Percentiles rank a stretch among this genome's conserved stretches.
phyloP scores from a whole-genome alignment of 2,329 filamentous ascomycete genomes.

The Huntiella abstrusa region DNA sequence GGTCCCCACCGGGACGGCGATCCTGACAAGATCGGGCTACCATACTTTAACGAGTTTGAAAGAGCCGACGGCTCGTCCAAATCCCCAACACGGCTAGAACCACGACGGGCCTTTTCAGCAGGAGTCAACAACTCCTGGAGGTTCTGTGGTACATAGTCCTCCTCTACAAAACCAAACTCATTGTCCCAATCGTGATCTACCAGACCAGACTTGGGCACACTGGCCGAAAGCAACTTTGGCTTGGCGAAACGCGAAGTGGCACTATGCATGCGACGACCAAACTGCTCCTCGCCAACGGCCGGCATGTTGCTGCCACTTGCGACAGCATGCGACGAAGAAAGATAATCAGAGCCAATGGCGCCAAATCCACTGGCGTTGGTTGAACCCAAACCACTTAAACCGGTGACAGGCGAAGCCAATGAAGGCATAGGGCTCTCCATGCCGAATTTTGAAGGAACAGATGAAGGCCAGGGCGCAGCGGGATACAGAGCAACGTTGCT shows the following conservation, averaged over 20 bases:
- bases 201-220: conserved; percentile 40
- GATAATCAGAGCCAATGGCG: conserved; percentile 36
- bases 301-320: conserved; percentile 27
- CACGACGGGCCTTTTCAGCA: conserved; percentile 45
- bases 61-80: conserved; percentile 25
- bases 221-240: conserved; percentile 49
- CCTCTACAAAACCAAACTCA: conserved; percentile 59
- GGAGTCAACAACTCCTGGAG: conserved; percentile 48
- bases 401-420: conserved; percentile 28
- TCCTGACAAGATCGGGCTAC: conserved; percentile 36
- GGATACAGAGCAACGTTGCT: conserved; percentile 73
- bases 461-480: conserved; percentile 69
- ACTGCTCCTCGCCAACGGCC: conserved; percentile 32
- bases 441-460: conserved; percentile 79
- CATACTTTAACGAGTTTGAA: conserved; percentile 36
- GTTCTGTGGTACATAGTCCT: conserved; percentile 67
- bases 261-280: conserved; percentile 56
- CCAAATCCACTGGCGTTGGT: conserved; percentile 51
- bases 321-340: conserved; percentile 25
- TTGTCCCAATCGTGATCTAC: conserved; percentile 46
- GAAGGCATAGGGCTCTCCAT: conserved; percentile 63
- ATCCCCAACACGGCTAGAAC: conserved; percentile 37
- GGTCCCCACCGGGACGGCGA: conserved; percentile 44
- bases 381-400: conserved; percentile 44
- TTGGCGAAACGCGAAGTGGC: conserved; percentile 37